A percentile compares a stretch with the other conserved stretches of the same genome.
Evolutionary conservation across 495 filamentous ascomycete species (phyloP).

Genomic region (Penicillium tannophilum): DNA sequence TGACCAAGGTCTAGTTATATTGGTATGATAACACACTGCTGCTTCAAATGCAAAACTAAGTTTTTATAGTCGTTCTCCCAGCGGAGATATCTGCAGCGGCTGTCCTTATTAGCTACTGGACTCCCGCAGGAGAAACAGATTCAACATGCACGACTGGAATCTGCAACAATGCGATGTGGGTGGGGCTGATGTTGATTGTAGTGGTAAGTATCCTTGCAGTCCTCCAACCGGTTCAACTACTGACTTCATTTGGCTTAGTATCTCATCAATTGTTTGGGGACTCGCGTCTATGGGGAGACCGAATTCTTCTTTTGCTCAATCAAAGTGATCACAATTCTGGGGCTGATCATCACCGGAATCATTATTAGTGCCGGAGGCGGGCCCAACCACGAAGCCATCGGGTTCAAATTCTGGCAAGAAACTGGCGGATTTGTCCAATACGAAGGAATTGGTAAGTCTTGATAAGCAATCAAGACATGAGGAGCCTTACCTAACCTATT

Average conservation of each 20-base stretch:
- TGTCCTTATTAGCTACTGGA: slow-evolving; percentile 50
- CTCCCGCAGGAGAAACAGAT: slow-evolving; percentile 23
- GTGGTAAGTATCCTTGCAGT: slow-evolving; percentile 17
- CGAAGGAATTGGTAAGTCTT: slow-evolving; percentile 17
- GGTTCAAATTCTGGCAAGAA: slow-evolving; percentile 33
- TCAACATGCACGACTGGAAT: slow-evolving; percentile 29
- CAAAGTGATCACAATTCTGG: slow-evolving; percentile 26
- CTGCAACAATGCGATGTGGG: slow-evolving; percentile 33
- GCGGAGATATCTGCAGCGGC: slow-evolving; percentile 42
- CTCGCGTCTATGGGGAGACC: slow-evolving; percentile 28
- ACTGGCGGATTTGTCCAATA: slow-evolving; percentile 26
- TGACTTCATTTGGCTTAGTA: slow-evolving; percentile 11
- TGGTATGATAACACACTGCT: slow-evolving; percentile 1
- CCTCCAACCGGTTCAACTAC: background rate
- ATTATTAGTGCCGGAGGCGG: slow-evolving; percentile 41
- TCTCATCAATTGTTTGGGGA: slow-evolving; percentile 23
- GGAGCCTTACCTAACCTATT: background rate
- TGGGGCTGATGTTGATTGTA: slow-evolving; percentile 24
- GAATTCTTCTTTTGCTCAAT: slow-evolving; percentile 33
- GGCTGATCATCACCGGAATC: slow-evolving; percentile 24
- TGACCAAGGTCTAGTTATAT: slow-evolving; percentile 13
- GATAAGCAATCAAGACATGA: background rate
- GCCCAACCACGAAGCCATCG: slow-evolving; percentile 36
- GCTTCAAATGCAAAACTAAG: background rate
- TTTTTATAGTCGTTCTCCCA: slow-evolving; percentile 22